Conservation (phyloP, 2,329 filamentous ascomycete genomes). For the Hymenotorrendiella dingleyae region DNA sequence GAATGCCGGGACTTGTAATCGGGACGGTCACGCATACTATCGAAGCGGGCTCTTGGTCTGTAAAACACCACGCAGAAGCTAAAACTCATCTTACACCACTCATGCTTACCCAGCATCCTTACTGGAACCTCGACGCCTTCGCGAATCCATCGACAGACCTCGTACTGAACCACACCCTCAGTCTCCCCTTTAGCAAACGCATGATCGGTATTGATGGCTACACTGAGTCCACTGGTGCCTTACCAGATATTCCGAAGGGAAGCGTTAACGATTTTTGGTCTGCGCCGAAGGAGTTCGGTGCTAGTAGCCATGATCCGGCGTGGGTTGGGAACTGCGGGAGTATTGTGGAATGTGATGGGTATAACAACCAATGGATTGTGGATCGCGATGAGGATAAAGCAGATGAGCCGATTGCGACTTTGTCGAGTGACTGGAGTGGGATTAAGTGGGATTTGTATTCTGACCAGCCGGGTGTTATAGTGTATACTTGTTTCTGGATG, state of each 20-base stretch:
- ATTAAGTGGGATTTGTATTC: constrained; percentile 75
- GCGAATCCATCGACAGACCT: constrained; percentile 58
- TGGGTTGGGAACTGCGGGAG: constrained; percentile 69
- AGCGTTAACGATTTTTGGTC: constrained; percentile 78
- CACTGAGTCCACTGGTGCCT: constrained; percentile 66
- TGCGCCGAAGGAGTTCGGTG: constrained; percentile 68
- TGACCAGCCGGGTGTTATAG: constrained; percentile 82
- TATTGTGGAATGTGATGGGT: constrained; percentile 69
- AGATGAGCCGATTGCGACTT: constrained; percentile 45
- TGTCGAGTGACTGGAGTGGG: constrained; percentile 70
- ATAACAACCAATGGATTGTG: constrained; percentile 56
- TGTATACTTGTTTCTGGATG: constrained; percentile 66
- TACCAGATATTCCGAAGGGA: constrained; percentile 58
- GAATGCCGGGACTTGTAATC: constrained; percentile 56
- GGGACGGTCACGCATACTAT: constrained; percentile 61
- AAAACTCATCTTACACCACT: constrained; percentile 72
- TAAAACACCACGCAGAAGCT: constrained; percentile 63
- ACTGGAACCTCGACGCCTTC: constrained; percentile 70
- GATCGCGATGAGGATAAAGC: constrained; percentile 33
- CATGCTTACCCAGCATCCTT: constrained; percentile 64
- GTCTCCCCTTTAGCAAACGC: constrained; percentile 65
- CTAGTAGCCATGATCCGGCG: constrained; percentile 54
- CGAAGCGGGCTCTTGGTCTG: constrained; percentile 57
- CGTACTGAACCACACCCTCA: constrained; percentile 64
- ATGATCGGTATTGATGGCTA: constrained; percentile 63